Evolutionary conservation across 2,329 filamentous ascomycete species (phyloP), one percentile per base, ranked within the genome.

Genomic region (Podosphaera fusca): DNA sequence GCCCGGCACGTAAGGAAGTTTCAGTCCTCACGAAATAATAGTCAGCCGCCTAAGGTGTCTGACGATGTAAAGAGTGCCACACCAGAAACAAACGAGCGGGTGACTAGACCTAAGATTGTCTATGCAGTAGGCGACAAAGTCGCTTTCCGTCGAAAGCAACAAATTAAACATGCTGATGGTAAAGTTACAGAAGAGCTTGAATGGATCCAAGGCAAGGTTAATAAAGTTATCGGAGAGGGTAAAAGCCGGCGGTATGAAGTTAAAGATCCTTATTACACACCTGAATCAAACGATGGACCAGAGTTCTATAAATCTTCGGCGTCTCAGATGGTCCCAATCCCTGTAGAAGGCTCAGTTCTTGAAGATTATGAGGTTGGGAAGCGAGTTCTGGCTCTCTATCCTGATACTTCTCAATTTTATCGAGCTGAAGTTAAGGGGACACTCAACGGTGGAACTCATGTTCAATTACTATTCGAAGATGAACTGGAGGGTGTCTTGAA

Each of bases 401-500:
- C 86, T 0, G 82, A 87, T 63, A 90, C 86, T 0, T 89, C 86
- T 0, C 89, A 85, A 0, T 90, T 92, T 64, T 92, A 92, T 68
- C 82, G 85, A 66, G 86, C 86, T 1, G 84, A 88, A 63, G 85
- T 90, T 7, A 84, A 86, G 70, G 81, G 81, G 40, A 81, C 78
- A 73, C 56, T 64, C 12, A 63, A 65, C 7, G 73, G 82, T 57
- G 71, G 71, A 58, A 45, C 67, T 65, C 76, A 74, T 59, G 79
- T 83, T 47, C 77, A 77, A 58, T 72, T 90, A 61, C 81, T 85
- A 60, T 90, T 90, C 63, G 86, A 90, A 66, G 85, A 85, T 12
- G 84, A 88, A 63, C 84, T 87, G 66, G 83, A 82, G 80, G 63
- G 86, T 81, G 61, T 77, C 30, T 57, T 85, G 67, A 84, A 86